phyloP scores from a whole-genome alignment of 345 rosid species.

The Eutrema japonicum region DNA sequence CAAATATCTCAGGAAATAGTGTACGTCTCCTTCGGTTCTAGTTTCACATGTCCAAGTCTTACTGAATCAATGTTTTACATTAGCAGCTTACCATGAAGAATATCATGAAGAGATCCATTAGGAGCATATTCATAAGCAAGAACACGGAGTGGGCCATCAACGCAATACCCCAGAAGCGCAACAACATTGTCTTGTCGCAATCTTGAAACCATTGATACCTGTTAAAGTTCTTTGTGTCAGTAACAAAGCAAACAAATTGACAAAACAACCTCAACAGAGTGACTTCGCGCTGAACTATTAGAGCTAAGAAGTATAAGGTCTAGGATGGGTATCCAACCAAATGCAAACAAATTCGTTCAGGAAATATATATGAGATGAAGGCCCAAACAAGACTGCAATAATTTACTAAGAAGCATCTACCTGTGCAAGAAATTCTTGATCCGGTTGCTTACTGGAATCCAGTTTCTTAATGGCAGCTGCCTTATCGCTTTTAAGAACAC shows the following conservation, averaged over 20 bases:
- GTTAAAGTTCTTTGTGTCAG: slow-evolving; percentile 11
- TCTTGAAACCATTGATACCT: slow-evolving; percentile 96
- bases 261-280: not conserved
- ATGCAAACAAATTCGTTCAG: not conserved
- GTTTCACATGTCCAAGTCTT: slow-evolving; percentile 21
- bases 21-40: not conserved
- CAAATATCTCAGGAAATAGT: slow-evolving; percentile 2
- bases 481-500: slow-evolving; percentile 63
- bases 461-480: slow-evolving; percentile 84
- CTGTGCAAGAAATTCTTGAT: slow-evolving; percentile 87
- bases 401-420: slow-evolving; percentile 39
- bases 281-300: not conserved
- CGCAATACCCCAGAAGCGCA: slow-evolving; percentile 78
- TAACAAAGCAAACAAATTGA: not conserved
- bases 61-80: not conserved
- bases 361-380: slow-evolving; percentile 5
- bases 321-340: not conserved
- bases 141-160: slow-evolving; percentile 80
- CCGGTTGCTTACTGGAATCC: slow-evolving; percentile 92
- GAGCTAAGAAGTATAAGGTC: not conserved
- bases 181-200: slow-evolving; percentile 82
- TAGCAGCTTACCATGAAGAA: slow-evolving; percentile 73
- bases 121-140: slow-evolving; percentile 90
- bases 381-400: slow-evolving; percentile 5
- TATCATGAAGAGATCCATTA: slow-evolving; percentile 92